Base-by-base conservation (phyloP, 805 yeast genomes). In the Ogataea neopini region DNA sequence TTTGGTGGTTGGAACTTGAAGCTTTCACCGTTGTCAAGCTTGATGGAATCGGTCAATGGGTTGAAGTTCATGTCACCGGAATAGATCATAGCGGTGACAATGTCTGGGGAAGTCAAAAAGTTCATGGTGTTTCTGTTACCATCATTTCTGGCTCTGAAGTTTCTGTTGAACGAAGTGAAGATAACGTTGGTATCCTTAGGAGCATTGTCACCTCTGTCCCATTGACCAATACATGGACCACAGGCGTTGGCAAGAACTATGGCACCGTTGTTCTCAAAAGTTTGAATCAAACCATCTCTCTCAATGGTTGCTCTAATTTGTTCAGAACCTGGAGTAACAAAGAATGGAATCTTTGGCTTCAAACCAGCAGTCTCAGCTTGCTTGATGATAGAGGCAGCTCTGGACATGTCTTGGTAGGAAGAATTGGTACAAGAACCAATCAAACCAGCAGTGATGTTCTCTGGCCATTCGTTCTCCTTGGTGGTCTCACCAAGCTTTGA, bases 201-300 rank as follows among this genome's bases (percentile, higher is more conserved):
- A 70, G 88, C 82, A 69, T 88, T 91, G 64, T 79, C 86, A 39
- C 72, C 72, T 74, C 98, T 86, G 71, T 91, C 97, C 98, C 98
- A 92, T 79, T 92, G 97, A 66, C 98, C 98, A 67, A 91, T 91
- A 81, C 98, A 91, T 67, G 98, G 98, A 66, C 98, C 98, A 79
- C 98, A 92, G 50, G 98, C 98, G 68, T 92, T 92, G 52, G 98
- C 97, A 67, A 92, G 77, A 47, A 92, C 97, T 52, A 85, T 79
- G 69, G 96, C 98, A 60, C 97, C 97, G 62, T 86, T 87, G 64
- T 88, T 89, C 66, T 84, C 83, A 72, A 92, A 90, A 58, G 94
- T 86, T 60, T 85, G 76, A 60, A 92, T 81, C 70, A 87, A 85
- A 53, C 98, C 97, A 70, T 92, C 98, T 72, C 96, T 86, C 68